Conservation (phyloP, 202 grass and related monocot species). For the Brachypodium distachyon region DNA sequence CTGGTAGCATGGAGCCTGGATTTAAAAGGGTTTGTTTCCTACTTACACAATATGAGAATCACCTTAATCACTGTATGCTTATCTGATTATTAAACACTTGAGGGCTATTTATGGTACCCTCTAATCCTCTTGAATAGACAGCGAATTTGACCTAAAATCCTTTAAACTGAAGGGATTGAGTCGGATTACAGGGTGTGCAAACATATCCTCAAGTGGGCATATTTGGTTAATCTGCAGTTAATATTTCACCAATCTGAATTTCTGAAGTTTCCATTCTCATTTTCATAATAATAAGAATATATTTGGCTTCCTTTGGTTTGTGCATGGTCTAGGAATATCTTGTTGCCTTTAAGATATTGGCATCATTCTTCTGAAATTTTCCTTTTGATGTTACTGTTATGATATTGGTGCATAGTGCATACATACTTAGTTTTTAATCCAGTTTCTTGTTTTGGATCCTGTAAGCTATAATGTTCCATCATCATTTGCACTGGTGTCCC, state of each 20-base stretch:
- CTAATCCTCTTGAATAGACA: neutral
- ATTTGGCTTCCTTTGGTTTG: neutral
- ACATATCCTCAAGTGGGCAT: neutral
- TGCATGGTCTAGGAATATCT: neutral
- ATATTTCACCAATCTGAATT: neutral
- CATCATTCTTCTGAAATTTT: neutral
- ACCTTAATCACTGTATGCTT: neutral
- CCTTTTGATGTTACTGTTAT: neutral
- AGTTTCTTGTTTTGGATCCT: neutral
- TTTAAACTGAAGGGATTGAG: neutral
- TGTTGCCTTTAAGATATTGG: neutral
- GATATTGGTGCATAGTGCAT: neutral
- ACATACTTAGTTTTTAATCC: neutral
- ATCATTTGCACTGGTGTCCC: neutral
- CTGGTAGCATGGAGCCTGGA: constrained; percentile 78
- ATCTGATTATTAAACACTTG: neutral
- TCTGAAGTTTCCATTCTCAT: neutral
- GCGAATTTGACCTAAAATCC: neutral
- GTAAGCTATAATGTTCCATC: neutral
- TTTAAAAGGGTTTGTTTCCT: constrained; percentile 65
- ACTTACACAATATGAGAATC: neutral
- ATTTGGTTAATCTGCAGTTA: neutral
- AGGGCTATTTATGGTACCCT: neutral
- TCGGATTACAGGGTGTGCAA: neutral
- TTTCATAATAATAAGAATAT: neutral